Base-by-base conservation (phyloP, 805 yeast genomes). In the Huiozyma naganishii region DNA sequence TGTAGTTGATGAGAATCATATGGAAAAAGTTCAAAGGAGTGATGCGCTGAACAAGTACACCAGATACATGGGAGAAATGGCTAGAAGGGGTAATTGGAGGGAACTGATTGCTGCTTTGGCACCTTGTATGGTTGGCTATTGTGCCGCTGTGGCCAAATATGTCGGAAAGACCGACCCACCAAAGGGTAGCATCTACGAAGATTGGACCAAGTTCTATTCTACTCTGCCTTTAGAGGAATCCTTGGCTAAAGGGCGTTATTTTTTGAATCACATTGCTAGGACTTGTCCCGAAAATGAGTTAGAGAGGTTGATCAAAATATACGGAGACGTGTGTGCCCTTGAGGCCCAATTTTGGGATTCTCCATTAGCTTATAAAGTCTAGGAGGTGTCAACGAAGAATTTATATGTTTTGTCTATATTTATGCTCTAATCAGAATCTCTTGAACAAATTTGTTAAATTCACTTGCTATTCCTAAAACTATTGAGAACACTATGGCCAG, bases 101-200 rank as follows among this genome's bases (percentile, higher is more conserved):
- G 83, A 79, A 37, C 71, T 81, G 41, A 76, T 77, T 46, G 72
- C 80, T 6, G 85, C 90, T 0, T 60, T 83, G 43, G 73, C 86
- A 8, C 90, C 94, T 1, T 84, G 94, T 59, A 61, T 82, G 40
- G 72, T 78, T 54, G 94, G 92, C 1, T 81, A 81, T 57, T 73
- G 72, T 33, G 69, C 73, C 32, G 87, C 87, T 1, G 74, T 76
- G 0, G 36, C 46, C 3, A 51, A 55, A 6, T 52, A 59, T 27
- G 66, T 66, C 4, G 56, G 67, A 4, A 59, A 65, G 6, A 39
- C 36, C 8, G 41, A 30, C 8, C 36, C 57, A 8, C 44, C 12
- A 7, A 10, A 33, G n/a, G 41, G 41, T 12, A 29, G 29, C 7
- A 39, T 39, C 13, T 39, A 39, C 23, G 27, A 30, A 30, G 41